A percentile compares a stretch with the other conserved stretches of the same genome.
phyloP scores from a whole-genome alignment of 768 basidiomycete genomes.

The Boletellus sp. region DNA sequence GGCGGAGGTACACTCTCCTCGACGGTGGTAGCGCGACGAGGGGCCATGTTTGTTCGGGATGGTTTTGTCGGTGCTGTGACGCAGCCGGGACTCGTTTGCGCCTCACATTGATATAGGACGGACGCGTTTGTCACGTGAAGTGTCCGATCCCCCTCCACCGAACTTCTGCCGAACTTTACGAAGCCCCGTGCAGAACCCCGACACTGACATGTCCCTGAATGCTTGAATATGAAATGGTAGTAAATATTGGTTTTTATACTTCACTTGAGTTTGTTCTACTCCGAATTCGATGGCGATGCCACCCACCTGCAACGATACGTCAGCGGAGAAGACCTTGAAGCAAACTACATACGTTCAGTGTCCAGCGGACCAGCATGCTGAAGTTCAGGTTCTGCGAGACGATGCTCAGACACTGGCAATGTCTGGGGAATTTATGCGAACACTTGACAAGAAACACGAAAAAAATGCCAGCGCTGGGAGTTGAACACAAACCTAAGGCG shows the following conservation, averaged over 20 bases:
- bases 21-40: conserved; percentile 25
- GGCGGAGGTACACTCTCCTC: conserved; percentile 27
- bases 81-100: not conserved
- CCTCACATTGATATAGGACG: conserved; percentile 11
- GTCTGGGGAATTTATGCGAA: too few relatives aligned
- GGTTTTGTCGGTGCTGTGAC: not conserved
- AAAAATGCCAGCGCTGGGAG: conserved; percentile 50
- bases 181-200: not conserved
- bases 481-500: conserved; percentile 40
- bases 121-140: conserved; percentile 21
- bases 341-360: too few relatives aligned
- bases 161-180: conserved; percentile 2
- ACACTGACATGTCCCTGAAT: too few relatives aligned
- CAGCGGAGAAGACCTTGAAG: too few relatives aligned
- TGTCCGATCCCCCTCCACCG: not conserved
- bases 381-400: too few relatives aligned
- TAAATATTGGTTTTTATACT: too few relatives aligned
- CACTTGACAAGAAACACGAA: not conserved
- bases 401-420: too few relatives aligned
- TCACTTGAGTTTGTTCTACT: too few relatives aligned
- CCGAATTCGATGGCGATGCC: too few relatives aligned
- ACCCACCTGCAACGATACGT: too few relatives aligned
- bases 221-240: too few relatives aligned
- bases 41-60: conserved; percentile 18
- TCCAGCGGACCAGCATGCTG: too few relatives aligned